Evolutionary conservation across 352 stramenopile genomes (phyloP), one percentile per base, ranked within the genome.

Genomic region (Elongisporangium anandrum): DNA sequence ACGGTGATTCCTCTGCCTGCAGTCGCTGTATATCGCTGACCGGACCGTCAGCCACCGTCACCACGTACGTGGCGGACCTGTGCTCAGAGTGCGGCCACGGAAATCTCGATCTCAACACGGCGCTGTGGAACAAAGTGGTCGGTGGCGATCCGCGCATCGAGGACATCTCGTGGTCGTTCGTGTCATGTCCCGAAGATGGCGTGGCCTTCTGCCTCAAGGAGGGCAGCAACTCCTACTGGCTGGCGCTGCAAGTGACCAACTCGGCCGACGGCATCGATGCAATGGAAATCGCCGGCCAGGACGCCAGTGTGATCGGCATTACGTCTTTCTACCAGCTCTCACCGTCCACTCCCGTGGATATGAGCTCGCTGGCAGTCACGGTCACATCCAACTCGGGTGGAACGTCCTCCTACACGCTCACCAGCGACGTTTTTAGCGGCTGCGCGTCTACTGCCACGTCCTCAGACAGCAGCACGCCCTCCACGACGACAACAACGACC

Each of bases 261-360:
- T 84, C 75, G 3, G 61, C 66, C 19, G 64, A 75, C 47, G 75
- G 73, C 24, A 67, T 90, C 29, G 68, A 75, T 48, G 54, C 50
- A 15, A 78, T 88, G 69, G 68, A 81, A 50, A 84, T 86, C 56
- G 73, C 72, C 39, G 72, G 69, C 21, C 59, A 66, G 16, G 66
- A 79, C 23, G 69, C 68, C 9, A 56, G 69, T 38, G 63, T 81
- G n/a, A 81, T 81, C 47, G 73, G 73, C 2, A 93, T 98, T 45
- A 90, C 97, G 61, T 98, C 94, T 73, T 98, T 98, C 73, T 98
- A 73, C 53, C 68, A 76, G 24, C 58, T 76, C 3, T 58, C 68
- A 23, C 65, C 68, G n/a, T 59, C 59, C 17, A 65, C 70, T 22
- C 56, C 59, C 13, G 68, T 76, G n/a, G 65, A 76, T 53, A 45